Conservation (phyloP, 352 stramenopile species). For the Phytophthora meadii region DNA sequence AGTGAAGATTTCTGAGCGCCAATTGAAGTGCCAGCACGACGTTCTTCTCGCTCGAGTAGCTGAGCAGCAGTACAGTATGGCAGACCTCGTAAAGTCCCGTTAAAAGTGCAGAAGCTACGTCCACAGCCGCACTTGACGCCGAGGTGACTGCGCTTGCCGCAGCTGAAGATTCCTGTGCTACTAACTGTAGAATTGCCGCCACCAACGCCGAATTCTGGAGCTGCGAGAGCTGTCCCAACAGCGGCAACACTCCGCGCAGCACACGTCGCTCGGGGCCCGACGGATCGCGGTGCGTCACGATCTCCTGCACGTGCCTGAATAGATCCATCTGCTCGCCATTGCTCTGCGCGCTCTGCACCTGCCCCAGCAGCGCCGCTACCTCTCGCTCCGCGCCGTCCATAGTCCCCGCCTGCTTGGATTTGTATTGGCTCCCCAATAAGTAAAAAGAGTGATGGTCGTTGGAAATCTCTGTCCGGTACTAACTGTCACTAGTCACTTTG, state of each 20-base stretch:
- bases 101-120: constrained; percentile 36
- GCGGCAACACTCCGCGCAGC: constrained; percentile 50
- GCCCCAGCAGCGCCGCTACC: constrained; percentile 61
- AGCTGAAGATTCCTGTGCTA: constrained; percentile 35
- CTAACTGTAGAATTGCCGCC: constrained; percentile 56
- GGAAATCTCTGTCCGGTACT: constrained; percentile 4
- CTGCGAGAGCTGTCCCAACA: constrained; percentile 57
- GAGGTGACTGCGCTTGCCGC: constrained; percentile 1
- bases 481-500: constrained; percentile 2
- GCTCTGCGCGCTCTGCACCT: constrained; percentile 44
- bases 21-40: constrained; percentile 61
- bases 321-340: constrained; percentile 65
- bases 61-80: constrained; percentile 70
- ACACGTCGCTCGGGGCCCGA: constrained; percentile 45
- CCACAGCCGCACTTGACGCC: constrained; percentile 3
- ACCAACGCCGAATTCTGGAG: constrained; percentile 71
- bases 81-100: constrained; percentile 58
- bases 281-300: constrained; percentile 64
- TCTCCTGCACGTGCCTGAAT: constrained; percentile 72
- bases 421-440: constrained; percentile 10
- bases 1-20: constrained; percentile 41
- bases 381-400: constrained; percentile 51
- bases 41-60: constrained; percentile 82
- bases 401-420: constrained; percentile 12
- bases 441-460: constrained; percentile 11